Conservation (phyloP, 176 grass and related monocot species). For the Musa beccarii region DNA sequence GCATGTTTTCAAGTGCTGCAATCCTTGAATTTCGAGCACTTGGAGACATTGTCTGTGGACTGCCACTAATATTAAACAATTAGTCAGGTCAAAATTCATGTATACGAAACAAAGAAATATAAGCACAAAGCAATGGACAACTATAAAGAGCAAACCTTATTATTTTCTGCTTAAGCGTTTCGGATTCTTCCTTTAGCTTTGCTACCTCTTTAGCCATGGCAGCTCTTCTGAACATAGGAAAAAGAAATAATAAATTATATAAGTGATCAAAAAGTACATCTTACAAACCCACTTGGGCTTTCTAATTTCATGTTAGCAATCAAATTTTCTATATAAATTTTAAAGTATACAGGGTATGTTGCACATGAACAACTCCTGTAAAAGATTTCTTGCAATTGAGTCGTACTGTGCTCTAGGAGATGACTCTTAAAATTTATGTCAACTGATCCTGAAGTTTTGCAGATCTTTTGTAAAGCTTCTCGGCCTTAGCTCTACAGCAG, state of each 20-base stretch:
- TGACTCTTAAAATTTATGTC: no score
- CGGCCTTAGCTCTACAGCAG: no score
- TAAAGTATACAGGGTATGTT: no score
- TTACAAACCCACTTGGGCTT: not conserved
- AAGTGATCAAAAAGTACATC: not conserved
- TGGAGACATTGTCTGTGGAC: slow-evolving; percentile 90
- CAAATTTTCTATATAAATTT: no score
- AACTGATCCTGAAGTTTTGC: no score
- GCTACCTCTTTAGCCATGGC: slow-evolving; percentile 82
- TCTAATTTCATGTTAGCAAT: no score
- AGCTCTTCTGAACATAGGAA: slow-evolving; percentile 44
- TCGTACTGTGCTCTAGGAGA: no score
- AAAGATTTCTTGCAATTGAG: no score
- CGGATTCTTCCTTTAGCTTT: slow-evolving; percentile 72
- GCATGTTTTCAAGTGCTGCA: slow-evolving; percentile 88
- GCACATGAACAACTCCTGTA: no score
- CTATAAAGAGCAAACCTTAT: slow-evolving; percentile 31
- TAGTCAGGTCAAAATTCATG: not conserved
- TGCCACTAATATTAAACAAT: slow-evolving; percentile 29
- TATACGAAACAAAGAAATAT: not conserved
- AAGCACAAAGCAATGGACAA: not conserved
- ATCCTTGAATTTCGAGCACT: slow-evolving; percentile 91
- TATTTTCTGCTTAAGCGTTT: slow-evolving; percentile 36
- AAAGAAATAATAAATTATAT: not conserved
- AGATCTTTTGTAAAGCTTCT: no score